A percentile compares a stretch with the other conserved stretches of the same genome.
phyloP scores from a whole-genome alignment of 805 yeast species.

The Candida odintsovae region DNA sequence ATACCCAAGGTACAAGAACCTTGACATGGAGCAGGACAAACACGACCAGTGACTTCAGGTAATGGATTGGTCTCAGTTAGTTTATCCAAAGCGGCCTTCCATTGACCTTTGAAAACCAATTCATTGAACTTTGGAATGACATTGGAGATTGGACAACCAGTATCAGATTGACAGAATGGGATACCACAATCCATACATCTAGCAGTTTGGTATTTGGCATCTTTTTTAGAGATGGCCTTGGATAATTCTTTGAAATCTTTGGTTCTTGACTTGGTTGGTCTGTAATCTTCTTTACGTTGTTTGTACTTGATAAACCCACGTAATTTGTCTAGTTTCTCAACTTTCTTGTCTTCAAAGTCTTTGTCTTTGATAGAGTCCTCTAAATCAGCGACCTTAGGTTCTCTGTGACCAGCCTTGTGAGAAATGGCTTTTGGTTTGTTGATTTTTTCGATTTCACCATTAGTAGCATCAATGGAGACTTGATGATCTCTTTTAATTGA shows the following conservation, averaged over 20 bases:
- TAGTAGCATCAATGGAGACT: slow-evolving; percentile 70
- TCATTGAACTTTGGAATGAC: slow-evolving; percentile 98
- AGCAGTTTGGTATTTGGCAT: slow-evolving; percentile 86
- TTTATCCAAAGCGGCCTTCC: slow-evolving; percentile 91
- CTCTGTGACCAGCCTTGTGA: slow-evolving; percentile 35
- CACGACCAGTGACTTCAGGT: slow-evolving; percentile 91
- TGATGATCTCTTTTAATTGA: slow-evolving; percentile 72
- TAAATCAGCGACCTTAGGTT: slow-evolving; percentile 83
- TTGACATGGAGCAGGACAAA: slow-evolving; percentile 99
- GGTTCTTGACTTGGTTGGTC: slow-evolving; percentile 69
- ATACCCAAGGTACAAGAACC: slow-evolving; percentile 95
- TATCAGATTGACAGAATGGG: slow-evolving; percentile 96
- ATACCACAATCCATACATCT: slow-evolving; percentile 99
- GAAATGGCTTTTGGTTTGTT: slow-evolving; percentile 19
- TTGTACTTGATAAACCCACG: slow-evolving; percentile 93
- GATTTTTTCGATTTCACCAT: slow-evolving; percentile 65
- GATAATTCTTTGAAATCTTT: slow-evolving; percentile 93
- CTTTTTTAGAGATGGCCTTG: slow-evolving; percentile 74
- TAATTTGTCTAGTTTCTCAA: slow-evolving; percentile 65
- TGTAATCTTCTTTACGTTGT: slow-evolving; percentile 81
- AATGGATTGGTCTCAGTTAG: slow-evolving; percentile 94
- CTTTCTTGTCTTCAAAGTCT: slow-evolving; percentile 57
- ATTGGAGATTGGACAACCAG: slow-evolving; percentile 97
- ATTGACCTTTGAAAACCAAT: slow-evolving; percentile 87
- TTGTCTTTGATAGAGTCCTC: slow-evolving; percentile 83